Evolutionary conservation across 768 basidiomycete genomes (phyloP).

Genomic region (Lactarius hengduanensis): DNA sequence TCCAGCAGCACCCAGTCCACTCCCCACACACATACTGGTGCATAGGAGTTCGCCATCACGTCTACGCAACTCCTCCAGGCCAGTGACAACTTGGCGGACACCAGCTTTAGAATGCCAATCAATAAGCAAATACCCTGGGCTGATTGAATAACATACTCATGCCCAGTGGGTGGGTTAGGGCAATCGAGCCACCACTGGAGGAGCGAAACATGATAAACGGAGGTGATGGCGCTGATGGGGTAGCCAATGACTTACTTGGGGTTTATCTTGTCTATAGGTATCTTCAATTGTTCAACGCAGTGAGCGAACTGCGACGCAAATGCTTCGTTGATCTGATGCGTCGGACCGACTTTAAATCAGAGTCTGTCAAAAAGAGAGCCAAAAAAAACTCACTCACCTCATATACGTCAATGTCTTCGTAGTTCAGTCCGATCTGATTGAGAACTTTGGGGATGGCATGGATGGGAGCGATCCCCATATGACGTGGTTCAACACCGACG

Average conservation of each 20-base stretch:
- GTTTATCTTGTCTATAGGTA: conserved; percentile 82
- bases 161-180: conserved; percentile 77
- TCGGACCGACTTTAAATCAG: not conserved
- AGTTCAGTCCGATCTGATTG: conserved; percentile 55
- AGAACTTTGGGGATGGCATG: conserved; percentile 71
- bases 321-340: conserved; percentile 75
- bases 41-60: conserved; percentile 68
- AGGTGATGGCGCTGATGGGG: not conserved
- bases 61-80: conserved; percentile 76
- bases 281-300: conserved; percentile 75
- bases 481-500: conserved; percentile 75
- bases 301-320: conserved; percentile 95
- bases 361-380: not conserved
- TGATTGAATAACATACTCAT: conserved; percentile 57
- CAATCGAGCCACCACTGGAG: conserved; percentile 79
- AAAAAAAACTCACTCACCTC: conserved; percentile 48
- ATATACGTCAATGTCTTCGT: conserved; percentile 73
- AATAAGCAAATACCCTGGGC: conserved; percentile 26
- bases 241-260: conserved; percentile 58
- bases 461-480: conserved; percentile 78
- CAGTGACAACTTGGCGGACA: conserved; percentile 82
- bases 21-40: conserved; percentile 81
- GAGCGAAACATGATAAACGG: conserved; percentile 13
- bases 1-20: conserved; percentile 86
- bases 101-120: conserved; percentile 52